A percentile compares a stretch with the other conserved stretches of the same genome.
Conservation (phyloP, 2,329 filamentous ascomycete species). For the Cladosporium sp. region DNA sequence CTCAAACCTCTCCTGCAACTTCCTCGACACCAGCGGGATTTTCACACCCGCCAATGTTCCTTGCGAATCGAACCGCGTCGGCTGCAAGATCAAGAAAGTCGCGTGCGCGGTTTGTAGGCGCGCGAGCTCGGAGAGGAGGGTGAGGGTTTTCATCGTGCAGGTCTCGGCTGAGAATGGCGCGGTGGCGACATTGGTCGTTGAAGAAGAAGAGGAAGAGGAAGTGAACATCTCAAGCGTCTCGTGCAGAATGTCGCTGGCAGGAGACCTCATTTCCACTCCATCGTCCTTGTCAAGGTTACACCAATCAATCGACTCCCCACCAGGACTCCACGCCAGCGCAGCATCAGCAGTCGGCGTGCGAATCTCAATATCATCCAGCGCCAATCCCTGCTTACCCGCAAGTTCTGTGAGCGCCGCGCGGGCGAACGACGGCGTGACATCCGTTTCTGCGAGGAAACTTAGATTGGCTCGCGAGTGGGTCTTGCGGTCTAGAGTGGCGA, state of each 20-base stretch:
- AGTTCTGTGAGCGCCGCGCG: slow-evolving; percentile 31
- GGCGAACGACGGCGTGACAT: slow-evolving; percentile 30
- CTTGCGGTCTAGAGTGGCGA: slow-evolving; percentile 30
- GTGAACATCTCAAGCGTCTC: slow-evolving; percentile 10
- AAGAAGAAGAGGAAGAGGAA: slow-evolving; percentile 4
- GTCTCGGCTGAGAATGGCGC: slow-evolving; percentile 21
- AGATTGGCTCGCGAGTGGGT: slow-evolving; percentile 25
- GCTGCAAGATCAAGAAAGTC: slow-evolving; percentile 30
- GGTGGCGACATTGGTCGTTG: slow-evolving; percentile 8
- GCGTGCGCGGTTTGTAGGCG: slow-evolving; percentile 27
- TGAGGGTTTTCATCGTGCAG: slow-evolving; percentile 27
- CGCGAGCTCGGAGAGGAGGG: slow-evolving; percentile 29
- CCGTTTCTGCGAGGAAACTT: slow-evolving; percentile 31
- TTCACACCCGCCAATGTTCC: slow-evolving; percentile 1
- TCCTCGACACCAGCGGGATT: not conserved
- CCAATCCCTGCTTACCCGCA: slow-evolving; percentile 21
- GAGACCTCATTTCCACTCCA: not conserved
- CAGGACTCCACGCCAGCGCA: slow-evolving; percentile 2
- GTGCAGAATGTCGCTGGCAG: not conserved
- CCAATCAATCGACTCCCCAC: slow-evolving; percentile 29
- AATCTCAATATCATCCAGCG: slow-evolving; percentile 26
- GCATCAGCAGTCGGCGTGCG: slow-evolving; percentile 18
- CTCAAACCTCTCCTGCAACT: not conserved
- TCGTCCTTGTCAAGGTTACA: slow-evolving; percentile 29
- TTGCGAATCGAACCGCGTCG: slow-evolving; percentile 24